Evolutionary conservation across 2,329 filamentous ascomycete species (phyloP).

Genomic region (Monosporascus sp.): DNA sequence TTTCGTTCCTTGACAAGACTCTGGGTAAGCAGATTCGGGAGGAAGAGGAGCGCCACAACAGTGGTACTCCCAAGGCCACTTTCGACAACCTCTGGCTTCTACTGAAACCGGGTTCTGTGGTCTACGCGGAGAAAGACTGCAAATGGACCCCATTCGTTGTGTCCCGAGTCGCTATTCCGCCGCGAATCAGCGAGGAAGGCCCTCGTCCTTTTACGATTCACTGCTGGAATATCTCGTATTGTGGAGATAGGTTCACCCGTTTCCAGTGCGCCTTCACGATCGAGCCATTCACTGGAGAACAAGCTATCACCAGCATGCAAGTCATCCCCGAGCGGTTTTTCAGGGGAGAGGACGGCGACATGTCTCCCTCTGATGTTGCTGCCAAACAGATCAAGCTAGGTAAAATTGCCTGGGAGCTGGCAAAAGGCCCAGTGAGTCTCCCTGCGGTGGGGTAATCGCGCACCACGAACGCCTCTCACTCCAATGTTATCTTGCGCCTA

Average conservation of each 20-base stretch:
- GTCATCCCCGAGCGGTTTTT: conserved; percentile 39
- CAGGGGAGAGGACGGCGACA: conserved; percentile 27
- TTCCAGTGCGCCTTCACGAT: conserved; percentile 32
- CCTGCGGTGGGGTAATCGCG: too few relatives aligned
- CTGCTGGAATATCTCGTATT: conserved; percentile 37
- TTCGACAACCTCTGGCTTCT: conserved; percentile 42
- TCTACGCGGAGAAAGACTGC: conserved; percentile 35
- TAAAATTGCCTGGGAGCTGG: conserved; percentile 41
- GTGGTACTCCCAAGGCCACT: conserved; percentile 33
- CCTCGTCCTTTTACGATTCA: conserved; percentile 20
- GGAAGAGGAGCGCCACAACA: conserved; percentile 35
- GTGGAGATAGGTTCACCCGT: conserved; percentile 28
- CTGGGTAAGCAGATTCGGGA: conserved; percentile 30
- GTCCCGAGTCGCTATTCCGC: conserved; percentile 22
- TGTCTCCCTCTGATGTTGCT: conserved; percentile 23
- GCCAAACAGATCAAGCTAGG: conserved; percentile 36
- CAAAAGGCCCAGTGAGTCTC: conserved; percentile 30
- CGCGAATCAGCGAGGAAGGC: neutral
- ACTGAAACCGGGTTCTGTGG: conserved; percentile 38
- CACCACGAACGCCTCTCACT: too few relatives aligned
- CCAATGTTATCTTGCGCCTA: neutral
- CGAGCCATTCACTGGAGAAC: conserved; percentile 36
- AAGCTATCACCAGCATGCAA: conserved; percentile 34
- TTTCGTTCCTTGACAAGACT: conserved; percentile 36
- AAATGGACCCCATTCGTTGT: conserved; percentile 38